Evolutionary conservation across 31 red algal genomes (phyloP), one percentile per base, ranked within the genome.

Genomic region (Bonnemaisonia californica): DNA sequence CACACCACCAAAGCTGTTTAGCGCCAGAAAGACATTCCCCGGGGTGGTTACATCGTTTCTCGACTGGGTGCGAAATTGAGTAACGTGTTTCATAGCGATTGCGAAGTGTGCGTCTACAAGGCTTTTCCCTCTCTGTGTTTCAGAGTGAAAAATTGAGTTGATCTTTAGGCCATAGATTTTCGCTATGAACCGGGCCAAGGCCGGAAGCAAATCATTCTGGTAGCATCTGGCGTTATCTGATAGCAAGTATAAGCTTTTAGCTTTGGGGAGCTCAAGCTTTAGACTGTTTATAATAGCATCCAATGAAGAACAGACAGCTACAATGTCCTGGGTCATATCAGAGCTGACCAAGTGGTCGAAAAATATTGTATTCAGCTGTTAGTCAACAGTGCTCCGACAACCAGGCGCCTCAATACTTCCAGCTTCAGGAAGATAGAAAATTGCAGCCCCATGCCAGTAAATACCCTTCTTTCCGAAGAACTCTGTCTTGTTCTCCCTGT

Each of bases 171-270:
- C 31, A 12, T 77, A 54, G 3, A 35, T 2, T 37, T 35, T 23
- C 1, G 74, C 74, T 31, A 60, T 4, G 33, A 58, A 77, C 4
- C 54, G 11, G 2, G 57, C 54, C 27, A 77, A 60, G 3, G 26
- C 54, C 35, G 51, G 27, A 11, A 77, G 27, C 5, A 62, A 21
- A 4, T 77, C 4, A 5, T 77, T 77, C 26, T 77, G 74, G 26
- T 77, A 61, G 33, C 74, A 77, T 3, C 54, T 19, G 3, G 74
- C 45, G 54, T 77, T 77, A 22, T 77, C 74, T 2, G 74, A 77
- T 3, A 77, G 9, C 28, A 77, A 4, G 32, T 32, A 60, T 11
- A 60, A 32, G 2, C 8, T 21, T 4, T 7, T 19, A 61, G 61
- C 26, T 13, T 19, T 4, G 3, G 48, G 29, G 3, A 77, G 27